Evolutionary conservation across 108 stramenopile genomes (phyloP).

Genomic region (Fragilariopsis cylindrus): DNA sequence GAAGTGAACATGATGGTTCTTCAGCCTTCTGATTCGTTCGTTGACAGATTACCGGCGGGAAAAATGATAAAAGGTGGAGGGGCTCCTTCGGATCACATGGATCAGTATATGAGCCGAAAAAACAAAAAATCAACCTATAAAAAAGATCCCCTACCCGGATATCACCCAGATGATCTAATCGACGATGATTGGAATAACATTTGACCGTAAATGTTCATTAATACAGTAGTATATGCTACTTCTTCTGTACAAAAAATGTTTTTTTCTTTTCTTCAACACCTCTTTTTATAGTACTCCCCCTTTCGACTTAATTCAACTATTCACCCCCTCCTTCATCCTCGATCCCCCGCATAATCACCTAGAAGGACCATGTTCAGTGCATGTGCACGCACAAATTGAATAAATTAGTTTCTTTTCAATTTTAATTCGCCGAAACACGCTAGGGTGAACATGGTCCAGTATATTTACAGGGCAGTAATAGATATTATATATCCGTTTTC

Average conservation of each 20-base stretch:
- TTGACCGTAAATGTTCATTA: too few relatives aligned
- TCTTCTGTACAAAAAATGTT: background rate
- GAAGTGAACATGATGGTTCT: slow-evolving; percentile 26
- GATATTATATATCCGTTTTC: too few relatives aligned
- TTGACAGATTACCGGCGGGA: slow-evolving; percentile 21
- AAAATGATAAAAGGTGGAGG: background rate
- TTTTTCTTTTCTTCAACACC: background rate
- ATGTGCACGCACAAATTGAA: too few relatives aligned
- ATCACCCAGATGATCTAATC: slow-evolving; percentile 36
- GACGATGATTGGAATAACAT: slow-evolving; percentile 30
- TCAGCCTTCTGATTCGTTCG: slow-evolving; percentile 13
- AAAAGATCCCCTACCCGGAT: slow-evolving; percentile 38
- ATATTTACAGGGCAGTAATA: too few relatives aligned
- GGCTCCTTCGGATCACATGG: slow-evolving; percentile 24
- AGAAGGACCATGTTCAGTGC: too few relatives aligned
- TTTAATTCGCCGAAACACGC: too few relatives aligned
- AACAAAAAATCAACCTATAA: slow-evolving; percentile 30
- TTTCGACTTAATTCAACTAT: slow-evolving; percentile 1
- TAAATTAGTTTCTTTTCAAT: too few relatives aligned
- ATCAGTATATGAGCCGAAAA: slow-evolving; percentile 36
- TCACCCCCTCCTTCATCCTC: too few relatives aligned
- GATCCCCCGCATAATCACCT: too few relatives aligned
- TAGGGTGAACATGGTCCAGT: too few relatives aligned
- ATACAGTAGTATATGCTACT: too few relatives aligned
- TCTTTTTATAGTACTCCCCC: background rate